A percentile compares a stretch with the other conserved stretches of the same genome.
Evolutionary conservation across 2,329 filamentous ascomycete genomes (phyloP).

Genomic region (Colletotrichum sojae): DNA sequence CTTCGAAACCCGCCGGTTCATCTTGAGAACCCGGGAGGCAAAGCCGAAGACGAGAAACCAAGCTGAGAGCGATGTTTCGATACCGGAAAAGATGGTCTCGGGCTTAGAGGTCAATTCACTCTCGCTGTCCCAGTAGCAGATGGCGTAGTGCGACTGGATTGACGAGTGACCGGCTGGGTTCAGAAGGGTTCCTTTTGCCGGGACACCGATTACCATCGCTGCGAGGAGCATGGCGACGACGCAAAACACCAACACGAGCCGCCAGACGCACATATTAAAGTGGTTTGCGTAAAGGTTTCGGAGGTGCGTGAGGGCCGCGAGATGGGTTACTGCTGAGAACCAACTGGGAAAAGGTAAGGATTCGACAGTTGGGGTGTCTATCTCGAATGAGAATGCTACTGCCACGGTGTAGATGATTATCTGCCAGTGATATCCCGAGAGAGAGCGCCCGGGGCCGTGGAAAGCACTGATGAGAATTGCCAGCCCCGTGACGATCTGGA

Average conservation of each 20-base stretch:
- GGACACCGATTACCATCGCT: neutral
- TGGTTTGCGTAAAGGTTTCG: slow-evolving; percentile 2
- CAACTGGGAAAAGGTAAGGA: neutral
- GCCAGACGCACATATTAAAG: neutral
- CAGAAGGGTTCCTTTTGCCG: neutral
- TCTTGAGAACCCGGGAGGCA: no score
- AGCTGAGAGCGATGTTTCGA: no score
- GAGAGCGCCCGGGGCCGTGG: neutral
- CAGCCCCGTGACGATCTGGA: neutral
- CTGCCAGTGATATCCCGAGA: slow-evolving; percentile 1
- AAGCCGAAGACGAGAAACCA: no score
- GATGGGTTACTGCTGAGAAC: slow-evolving; percentile 9
- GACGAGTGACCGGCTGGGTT: neutral
- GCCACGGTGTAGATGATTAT: neutral
- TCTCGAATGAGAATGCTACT: no score
- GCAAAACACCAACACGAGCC: neutral
- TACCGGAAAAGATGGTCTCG: no score
- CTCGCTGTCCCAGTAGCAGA: no score
- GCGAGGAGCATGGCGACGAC: neutral
- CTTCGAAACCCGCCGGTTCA: no score
- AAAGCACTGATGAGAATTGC: neutral
- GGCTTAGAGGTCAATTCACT: no score
- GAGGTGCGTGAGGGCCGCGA: neutral
- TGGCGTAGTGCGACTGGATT: neutral
- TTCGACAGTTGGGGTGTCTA: no score